Base-by-base conservation (phyloP, 75 land plant species). In the Sequoia sempervirens region DNA sequence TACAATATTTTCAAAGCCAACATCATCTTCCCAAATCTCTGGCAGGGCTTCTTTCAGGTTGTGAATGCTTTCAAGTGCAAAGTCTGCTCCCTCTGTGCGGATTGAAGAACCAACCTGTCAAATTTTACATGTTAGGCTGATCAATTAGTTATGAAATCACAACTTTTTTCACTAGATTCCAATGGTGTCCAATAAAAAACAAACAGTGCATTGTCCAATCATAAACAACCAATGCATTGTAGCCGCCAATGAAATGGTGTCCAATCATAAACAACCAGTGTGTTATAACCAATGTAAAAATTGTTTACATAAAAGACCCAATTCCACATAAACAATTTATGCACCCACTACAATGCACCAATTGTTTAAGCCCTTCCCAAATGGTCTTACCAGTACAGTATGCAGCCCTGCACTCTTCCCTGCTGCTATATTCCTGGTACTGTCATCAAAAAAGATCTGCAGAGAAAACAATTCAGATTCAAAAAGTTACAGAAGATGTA, bases 391-490 rank as follows among this genome's bases (percentile, higher is more conserved):
- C 85, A 88, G 26, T 46, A 83, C 89, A 70, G 89, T 88, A 17
- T 83, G 81, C 38, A 88, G 52, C 6, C 88, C 89, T 52, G 47
- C 89, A 69, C 78, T 18, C 38, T 88, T 88, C n/a, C 85, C 89
- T 75, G 78, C 88, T 38, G 80, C 74, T 64, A 88, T 87, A 76
- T 88, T 88, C 46, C 89, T 74, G 18, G 85, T 53, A 86, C 88
- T 86, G 84, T 88, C 89, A 80, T 88, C 89, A 81, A 88, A 88
- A 70, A 83, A 88, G 52, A 88, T 86, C 87, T 86, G 87, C 85
- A 86, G 45, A 3, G 30, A 17, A 30, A 83, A 26, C 1, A 82
- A 15, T 52, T 15, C 66, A 52, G 6, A 45, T 43, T 43, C 28
- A 78, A 10, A 28, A 43, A 37, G 9, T n/a, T 40, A 37, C 40